Evolutionary conservation across 371 early-diverging fungal species (phyloP).

Genomic region (Haplosporangium sp.): DNA sequence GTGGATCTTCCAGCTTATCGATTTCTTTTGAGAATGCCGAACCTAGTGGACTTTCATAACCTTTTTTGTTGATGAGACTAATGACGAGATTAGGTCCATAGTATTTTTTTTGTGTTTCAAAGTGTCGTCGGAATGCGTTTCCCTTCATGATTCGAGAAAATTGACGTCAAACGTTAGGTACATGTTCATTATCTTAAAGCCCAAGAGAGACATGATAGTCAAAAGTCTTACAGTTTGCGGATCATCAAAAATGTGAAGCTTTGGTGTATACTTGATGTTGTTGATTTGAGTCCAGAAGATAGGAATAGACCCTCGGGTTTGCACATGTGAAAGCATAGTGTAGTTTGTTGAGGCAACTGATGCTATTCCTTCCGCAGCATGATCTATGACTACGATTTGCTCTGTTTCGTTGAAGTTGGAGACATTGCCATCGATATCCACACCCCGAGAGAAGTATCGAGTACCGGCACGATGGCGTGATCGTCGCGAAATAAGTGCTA

Average conservation of each 20-base stretch:
- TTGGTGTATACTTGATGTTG: conserved; percentile 93
- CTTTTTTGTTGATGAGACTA: conserved; percentile 92
- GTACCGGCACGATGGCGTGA: conserved; percentile 83
- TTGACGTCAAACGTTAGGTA: not conserved
- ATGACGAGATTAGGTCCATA: conserved; percentile 91
- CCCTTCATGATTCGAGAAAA: conserved; percentile 15
- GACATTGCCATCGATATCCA: conserved; percentile 94
- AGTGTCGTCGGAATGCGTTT: conserved; percentile 75
- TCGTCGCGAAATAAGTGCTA: conserved; percentile 87
- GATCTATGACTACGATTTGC: conserved; percentile 82
- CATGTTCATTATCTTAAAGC: not conserved
- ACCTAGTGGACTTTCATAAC: conserved; percentile 90
- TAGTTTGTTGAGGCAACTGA: conserved; percentile 24
- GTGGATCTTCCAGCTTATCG: conserved; percentile 66
- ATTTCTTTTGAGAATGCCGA: conserved; percentile 80
- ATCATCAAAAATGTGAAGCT: conserved; percentile 77
- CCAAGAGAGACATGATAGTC: not conserved
- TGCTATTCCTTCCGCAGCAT: conserved; percentile 29
- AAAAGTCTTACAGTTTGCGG: conserved; percentile 70
- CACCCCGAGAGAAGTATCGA: conserved; percentile 96
- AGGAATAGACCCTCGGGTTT: conserved; percentile 98
- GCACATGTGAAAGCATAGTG: conserved; percentile 80
- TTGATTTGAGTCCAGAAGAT: conserved; percentile 96
- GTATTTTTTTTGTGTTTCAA: conserved; percentile 71
- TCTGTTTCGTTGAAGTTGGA: conserved; percentile 99